Conservation (phyloP, 2,329 filamentous ascomycete species). For the Anthostomella pinea region DNA sequence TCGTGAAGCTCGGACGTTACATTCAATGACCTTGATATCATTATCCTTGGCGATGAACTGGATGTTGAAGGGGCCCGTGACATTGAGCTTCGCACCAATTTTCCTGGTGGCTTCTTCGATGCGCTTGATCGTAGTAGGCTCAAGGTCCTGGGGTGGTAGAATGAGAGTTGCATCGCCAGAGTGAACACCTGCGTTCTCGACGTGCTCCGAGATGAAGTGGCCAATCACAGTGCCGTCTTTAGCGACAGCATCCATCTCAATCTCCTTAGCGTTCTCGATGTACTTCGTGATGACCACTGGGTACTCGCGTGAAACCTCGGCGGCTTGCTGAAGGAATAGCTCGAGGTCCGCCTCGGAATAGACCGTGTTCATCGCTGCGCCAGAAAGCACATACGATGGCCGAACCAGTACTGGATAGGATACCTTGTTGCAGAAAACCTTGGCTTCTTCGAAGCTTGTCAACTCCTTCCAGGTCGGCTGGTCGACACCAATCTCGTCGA, state of each 20-base stretch:
- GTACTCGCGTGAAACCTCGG: conserved; percentile 89
- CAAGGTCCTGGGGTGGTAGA: conserved; percentile 88
- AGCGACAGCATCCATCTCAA: conserved; percentile 98
- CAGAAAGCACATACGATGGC: conserved; percentile 94
- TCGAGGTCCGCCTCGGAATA: conserved; percentile 93
- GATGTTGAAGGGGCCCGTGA: conserved; percentile 97
- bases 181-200: conserved; percentile 97
- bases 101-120: conserved; percentile 95
- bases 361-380: conserved; percentile 98
- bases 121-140: conserved; percentile 79
- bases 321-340: conserved; percentile 84
- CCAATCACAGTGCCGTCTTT: conserved; percentile 85
- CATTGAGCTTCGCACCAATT: conserved; percentile 89
- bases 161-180: conserved; percentile 97
- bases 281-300: conserved; percentile 99
- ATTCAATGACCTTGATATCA: conserved; percentile 99
- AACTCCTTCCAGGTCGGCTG: conserved; percentile 98
- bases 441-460: conserved; percentile 89
- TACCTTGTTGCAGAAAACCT: conserved; percentile 81
- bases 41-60: conserved; percentile 99
- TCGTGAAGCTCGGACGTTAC: conserved; percentile 92
- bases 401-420: conserved; percentile 92
- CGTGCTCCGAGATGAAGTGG: conserved; percentile 97
- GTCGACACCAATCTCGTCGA: conserved; percentile 90
- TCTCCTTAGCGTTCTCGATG: conserved; percentile 98